Evolutionary conservation across 2,329 filamentous ascomycete species (phyloP).

Genomic region (Neofusicoccum laricinum): DNA sequence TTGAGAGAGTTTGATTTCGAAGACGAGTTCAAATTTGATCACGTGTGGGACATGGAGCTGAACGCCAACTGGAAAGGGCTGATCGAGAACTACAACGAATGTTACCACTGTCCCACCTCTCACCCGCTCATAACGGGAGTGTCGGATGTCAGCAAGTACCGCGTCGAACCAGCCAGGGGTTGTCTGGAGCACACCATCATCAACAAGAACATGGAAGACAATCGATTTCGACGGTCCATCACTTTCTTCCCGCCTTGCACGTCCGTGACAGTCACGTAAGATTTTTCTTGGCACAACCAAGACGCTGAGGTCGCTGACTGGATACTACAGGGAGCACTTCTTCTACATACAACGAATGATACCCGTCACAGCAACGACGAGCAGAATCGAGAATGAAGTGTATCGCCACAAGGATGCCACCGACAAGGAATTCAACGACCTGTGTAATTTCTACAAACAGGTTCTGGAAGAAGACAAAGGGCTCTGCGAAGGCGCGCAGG

Average conservation of each 20-base stretch:
- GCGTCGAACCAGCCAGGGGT: constrained; percentile 28
- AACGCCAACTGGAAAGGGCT: constrained; percentile 35
- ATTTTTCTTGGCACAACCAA: background rate
- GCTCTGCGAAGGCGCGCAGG: constrained; percentile 58
- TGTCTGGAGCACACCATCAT: constrained; percentile 33
- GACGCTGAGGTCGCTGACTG: constrained; percentile 14
- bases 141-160: constrained; percentile 57
- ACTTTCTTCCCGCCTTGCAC: constrained; percentile 32
- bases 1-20: constrained; percentile 33
- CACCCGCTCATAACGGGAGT: constrained; percentile 58
- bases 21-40: constrained; percentile 47
- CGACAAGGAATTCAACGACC: constrained; percentile 57
- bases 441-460: constrained; percentile 60
- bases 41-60: constrained; percentile 32
- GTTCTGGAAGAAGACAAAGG: constrained; percentile 65
- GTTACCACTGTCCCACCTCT: constrained; percentile 61
- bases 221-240: constrained; percentile 27
- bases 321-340: constrained; percentile 43
- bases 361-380: constrained; percentile 50
- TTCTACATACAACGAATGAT: constrained; percentile 64
- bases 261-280: constrained; percentile 32
- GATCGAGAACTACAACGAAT: constrained; percentile 64
- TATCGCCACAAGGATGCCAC: constrained; percentile 60
- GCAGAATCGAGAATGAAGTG: constrained; percentile 61
- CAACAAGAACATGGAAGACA: constrained; percentile 27